phyloP scores from a whole-genome alignment of 192 early-diverging fungal species.

The Blastocladiella britannica region DNA sequence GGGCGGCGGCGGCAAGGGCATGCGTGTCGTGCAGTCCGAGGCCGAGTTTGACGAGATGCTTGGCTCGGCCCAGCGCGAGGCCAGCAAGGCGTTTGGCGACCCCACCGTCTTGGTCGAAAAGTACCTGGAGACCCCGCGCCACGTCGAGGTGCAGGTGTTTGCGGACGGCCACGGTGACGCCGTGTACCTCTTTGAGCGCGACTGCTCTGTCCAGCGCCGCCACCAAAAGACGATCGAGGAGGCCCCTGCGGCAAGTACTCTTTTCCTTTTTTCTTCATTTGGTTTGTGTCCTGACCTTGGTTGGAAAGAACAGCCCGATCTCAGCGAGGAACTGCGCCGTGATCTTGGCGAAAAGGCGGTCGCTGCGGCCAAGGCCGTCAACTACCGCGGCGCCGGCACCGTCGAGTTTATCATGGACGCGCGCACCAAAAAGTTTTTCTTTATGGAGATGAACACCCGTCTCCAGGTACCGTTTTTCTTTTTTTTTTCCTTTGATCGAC shows the following conservation, averaged over 20 bases:
- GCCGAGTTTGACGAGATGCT: conserved; percentile 72
- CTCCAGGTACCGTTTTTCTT: no score
- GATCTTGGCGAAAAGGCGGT: conserved; percentile 72
- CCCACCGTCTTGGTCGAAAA: conserved; percentile 80
- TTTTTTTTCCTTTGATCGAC: no score
- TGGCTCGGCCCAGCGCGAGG: conserved; percentile 62
- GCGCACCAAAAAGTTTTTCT: conserved; percentile 68
- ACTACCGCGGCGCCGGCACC: conserved; percentile 84
- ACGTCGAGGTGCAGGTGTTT: conserved; percentile 93
- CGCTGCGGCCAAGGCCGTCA: conserved; percentile 76
- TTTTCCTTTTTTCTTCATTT: neutral
- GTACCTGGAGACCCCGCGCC: conserved; percentile 65
- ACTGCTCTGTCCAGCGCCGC: conserved; percentile 83
- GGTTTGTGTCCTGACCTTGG: neutral
- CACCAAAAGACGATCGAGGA: conserved; percentile 95
- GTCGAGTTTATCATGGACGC: conserved; percentile 95
- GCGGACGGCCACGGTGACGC: conserved; percentile 71
- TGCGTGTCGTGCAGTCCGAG: conserved; percentile 64
- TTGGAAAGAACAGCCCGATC: conserved; percentile 30
- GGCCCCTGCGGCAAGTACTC: conserved; percentile 49
- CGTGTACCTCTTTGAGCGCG: conserved; percentile 85
- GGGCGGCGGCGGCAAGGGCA: conserved; percentile 94
- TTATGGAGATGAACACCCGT: conserved; percentile 96
- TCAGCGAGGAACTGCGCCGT: conserved; percentile 45
- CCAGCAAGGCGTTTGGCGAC: conserved; percentile 76